A percentile compares a stretch with the other conserved stretches of the same genome.
phyloP scores from a whole-genome alignment of 768 basidiomycete species.

The Dictyophora rubrovolvata region DNA sequence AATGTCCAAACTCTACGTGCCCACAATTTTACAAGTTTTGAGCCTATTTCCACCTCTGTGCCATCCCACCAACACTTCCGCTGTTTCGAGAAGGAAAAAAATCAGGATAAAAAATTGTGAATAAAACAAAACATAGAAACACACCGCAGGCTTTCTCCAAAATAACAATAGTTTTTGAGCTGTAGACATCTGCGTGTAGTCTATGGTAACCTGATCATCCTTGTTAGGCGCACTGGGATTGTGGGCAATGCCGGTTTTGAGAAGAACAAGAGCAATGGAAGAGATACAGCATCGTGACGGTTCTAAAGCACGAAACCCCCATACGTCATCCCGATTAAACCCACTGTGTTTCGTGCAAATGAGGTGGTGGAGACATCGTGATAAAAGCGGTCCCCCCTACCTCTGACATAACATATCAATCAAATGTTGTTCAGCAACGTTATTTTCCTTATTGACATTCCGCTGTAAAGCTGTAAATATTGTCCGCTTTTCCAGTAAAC shows the following conservation, averaged over 20 bases:
- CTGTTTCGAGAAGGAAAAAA: conserved; percentile 30
- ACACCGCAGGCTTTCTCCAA: conserved; percentile 98
- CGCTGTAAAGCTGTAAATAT: conserved; percentile 97
- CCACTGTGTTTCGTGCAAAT: conserved; percentile 43
- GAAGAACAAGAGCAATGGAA: conserved; percentile 91
- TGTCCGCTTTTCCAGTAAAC: conserved; percentile 78
- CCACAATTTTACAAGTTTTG: conserved; percentile 79
- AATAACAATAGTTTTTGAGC: conserved; percentile 95
- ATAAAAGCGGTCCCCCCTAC: conserved; percentile 30
- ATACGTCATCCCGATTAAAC: conserved; percentile 93
- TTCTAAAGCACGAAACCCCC: conserved; percentile 95
- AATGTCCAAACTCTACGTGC: conserved; percentile 97
- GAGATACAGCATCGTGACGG: conserved; percentile 96
- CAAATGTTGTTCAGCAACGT: conserved; percentile 95
- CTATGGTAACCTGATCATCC: conserved; percentile 69
- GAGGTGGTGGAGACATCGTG: not conserved
- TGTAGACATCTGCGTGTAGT: conserved; percentile 90
- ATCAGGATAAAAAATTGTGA: conserved; percentile 9
- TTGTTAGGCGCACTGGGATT: conserved; percentile 35
- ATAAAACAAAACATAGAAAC: conserved; percentile 23
- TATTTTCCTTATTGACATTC: conserved; percentile 99
- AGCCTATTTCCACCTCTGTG: conserved; percentile 74
- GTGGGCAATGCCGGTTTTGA: conserved; percentile 94
- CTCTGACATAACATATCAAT: conserved; percentile 99
- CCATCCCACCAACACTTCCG: conserved; percentile 99